These are phyloP conservation scores for Knoxia roxburghii DNA, from an alignment of 257 asterid genomes.

Conservation along the genomic window DNA sequence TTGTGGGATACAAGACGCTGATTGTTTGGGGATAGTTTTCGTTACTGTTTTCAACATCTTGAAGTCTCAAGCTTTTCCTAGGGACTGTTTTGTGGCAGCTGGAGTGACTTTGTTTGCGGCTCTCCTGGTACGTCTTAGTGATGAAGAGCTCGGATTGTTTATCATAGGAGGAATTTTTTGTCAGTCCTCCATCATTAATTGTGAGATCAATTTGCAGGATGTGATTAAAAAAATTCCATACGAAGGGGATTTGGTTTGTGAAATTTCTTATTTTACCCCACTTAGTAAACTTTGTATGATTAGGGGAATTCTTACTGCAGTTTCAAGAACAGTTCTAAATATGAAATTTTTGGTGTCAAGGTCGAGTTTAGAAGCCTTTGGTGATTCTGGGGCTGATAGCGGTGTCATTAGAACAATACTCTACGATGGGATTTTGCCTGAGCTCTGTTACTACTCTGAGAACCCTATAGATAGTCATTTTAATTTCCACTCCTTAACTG, in stretches of 20 bases:
- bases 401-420: constrained; percentile 52
- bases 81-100: constrained; percentile 96
- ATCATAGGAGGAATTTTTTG: constrained; percentile 63
- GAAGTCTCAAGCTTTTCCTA: constrained; percentile 63
- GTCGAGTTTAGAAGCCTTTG: constrained; percentile 25
- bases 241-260: constrained; percentile 50
- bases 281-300: constrained; percentile 85
- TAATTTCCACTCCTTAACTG: constrained; percentile 85
- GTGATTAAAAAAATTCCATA: constrained; percentile 43
- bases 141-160: constrained; percentile 60
- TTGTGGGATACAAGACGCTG: constrained; percentile 17
- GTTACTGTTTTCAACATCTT: constrained; percentile 50
- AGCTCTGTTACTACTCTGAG: constrained; percentile 73
- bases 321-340: constrained; percentile 71
- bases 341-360: constrained; percentile 33
- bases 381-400: constrained; percentile 20
- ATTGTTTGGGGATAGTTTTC: constrained; percentile 42
- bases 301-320: constrained; percentile 89
- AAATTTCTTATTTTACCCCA: constrained; percentile 47
- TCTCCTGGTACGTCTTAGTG: constrained; percentile 65
- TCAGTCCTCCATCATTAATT: constrained; percentile 36
- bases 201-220: constrained; percentile 25
- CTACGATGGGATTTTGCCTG: constrained; percentile 85
- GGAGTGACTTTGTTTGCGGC: constrained; percentile 89
- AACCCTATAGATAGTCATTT: constrained; percentile 85